A percentile compares a stretch with the other conserved stretches of the same genome.
Evolutionary conservation across 2,329 filamentous ascomycete species (phyloP).

Genomic region (Cladophialophora yegresii): DNA sequence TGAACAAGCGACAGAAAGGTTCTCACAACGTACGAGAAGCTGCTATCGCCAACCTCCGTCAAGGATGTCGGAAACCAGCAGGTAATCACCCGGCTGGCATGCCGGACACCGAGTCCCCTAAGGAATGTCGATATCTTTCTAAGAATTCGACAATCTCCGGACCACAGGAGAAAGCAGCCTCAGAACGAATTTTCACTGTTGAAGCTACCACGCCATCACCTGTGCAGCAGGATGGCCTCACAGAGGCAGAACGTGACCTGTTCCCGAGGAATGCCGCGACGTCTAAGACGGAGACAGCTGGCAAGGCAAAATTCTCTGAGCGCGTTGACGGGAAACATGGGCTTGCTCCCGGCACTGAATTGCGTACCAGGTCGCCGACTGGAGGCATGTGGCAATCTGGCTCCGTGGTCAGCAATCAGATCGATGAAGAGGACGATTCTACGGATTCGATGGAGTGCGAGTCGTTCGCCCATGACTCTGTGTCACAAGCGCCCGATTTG

Average conservation of each 20-base stretch:
- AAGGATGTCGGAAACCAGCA: background rate
- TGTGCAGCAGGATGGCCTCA: background rate
- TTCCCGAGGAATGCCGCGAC: background rate
- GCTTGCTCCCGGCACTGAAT: background rate
- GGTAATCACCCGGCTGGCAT: background rate
- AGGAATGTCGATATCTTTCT: background rate
- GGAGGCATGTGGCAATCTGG: background rate
- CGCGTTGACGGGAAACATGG: background rate
- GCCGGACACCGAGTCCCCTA: background rate
- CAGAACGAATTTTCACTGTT: background rate
- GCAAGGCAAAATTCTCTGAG: background rate
- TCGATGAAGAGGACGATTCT: background rate
- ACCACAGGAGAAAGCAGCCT: background rate
- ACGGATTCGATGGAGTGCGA: background rate
- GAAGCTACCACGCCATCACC: background rate
- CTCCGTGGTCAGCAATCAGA: no score
- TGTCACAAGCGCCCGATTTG: background rate
- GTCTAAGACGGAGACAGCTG: background rate
- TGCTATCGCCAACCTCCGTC: constrained; percentile 1
- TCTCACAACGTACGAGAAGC: background rate
- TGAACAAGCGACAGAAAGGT: constrained; percentile 8
- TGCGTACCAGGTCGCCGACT: background rate
- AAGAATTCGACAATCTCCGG: background rate
- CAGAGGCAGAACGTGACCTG: background rate
- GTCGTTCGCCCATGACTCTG: background rate